A percentile compares a stretch with the other conserved stretches of the same genome.
Evolutionary conservation across 805 yeast species (phyloP).

Genomic region (Vanderwaltozyma polyspora): DNA sequence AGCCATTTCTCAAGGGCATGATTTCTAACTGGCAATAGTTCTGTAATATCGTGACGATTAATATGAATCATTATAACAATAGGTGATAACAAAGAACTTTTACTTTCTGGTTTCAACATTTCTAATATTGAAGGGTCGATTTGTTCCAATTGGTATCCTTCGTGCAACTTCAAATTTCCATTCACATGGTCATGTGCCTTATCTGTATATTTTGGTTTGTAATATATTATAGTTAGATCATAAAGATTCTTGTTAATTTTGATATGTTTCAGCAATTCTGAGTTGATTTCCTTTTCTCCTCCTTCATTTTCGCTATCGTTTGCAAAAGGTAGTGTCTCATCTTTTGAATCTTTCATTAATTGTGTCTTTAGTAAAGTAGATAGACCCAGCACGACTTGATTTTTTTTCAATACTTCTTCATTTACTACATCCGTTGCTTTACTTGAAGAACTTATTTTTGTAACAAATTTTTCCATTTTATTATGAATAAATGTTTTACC

Average conservation of each 20-base stretch:
- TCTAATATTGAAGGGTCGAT: constrained; percentile 25
- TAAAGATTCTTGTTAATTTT: constrained; percentile 14
- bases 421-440: not conserved
- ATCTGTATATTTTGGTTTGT: constrained; percentile 20
- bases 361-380: not conserved
- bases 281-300: not conserved
- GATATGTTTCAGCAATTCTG: too few relatives aligned
- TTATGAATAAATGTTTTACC: constrained; percentile 39
- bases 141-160: constrained; percentile 24
- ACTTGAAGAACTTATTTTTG: not conserved
- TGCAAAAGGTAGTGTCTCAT: not conserved
- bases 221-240: constrained; percentile 31
- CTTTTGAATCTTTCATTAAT: not conserved
- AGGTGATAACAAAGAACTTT: constrained; percentile 8
- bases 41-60: constrained; percentile 29
- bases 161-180: constrained; percentile 11
- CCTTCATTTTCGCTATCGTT: not conserved
- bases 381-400: not conserved
- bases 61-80: constrained; percentile 37
- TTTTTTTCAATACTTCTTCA: not conserved
- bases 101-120: constrained; percentile 10
- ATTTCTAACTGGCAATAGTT: constrained; percentile 41
- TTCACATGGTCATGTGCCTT: constrained; percentile 15
- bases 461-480: constrained; percentile 6
- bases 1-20: constrained; percentile 61